phyloP scores from a whole-genome alignment of 345 rosid genomes.

The Citrus hindsii region DNA sequence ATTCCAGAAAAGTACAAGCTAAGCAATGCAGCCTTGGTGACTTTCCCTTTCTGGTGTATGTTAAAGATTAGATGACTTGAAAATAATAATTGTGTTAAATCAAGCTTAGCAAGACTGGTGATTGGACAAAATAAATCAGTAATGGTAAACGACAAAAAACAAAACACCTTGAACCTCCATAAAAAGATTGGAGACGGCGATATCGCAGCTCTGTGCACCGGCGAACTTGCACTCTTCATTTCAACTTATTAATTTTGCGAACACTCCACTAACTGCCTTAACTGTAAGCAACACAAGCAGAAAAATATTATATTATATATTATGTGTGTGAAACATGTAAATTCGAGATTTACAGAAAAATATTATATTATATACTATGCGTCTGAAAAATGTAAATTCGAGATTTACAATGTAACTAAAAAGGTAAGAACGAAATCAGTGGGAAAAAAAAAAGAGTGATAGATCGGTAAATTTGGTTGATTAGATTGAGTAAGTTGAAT shows the following conservation, averaged over 20 bases:
- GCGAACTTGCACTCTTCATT: conserved; percentile 44
- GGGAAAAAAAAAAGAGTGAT: neutral
- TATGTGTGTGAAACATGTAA: no score
- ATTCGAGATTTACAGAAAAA: neutral
- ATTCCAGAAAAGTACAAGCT: neutral
- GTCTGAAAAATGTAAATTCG: neutral
- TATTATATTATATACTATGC: no score
- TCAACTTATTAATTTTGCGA: conserved; percentile 41
- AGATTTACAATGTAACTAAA: neutral
- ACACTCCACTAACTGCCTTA: conserved; percentile 38
- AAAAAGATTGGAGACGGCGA: conserved; percentile 78
- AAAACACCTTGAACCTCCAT: conserved; percentile 86
- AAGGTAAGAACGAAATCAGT: neutral
- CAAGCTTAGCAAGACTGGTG: neutral
- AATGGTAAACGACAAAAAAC: neutral
- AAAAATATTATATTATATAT: no score
- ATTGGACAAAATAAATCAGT: neutral
- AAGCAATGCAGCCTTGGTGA: neutral
- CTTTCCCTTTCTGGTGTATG: neutral
- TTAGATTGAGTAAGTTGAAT: neutral
- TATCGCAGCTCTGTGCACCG: conserved; percentile 44
- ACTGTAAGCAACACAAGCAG: conserved; percentile 19
- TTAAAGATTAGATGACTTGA: neutral
- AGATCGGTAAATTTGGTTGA: neutral
- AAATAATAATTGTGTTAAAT: neutral